A percentile compares a stretch with the other conserved stretches of the same genome.
These are phyloP conservation scores for Westerdykella aurantiaca DNA, from an alignment of 2,329 filamentous ascomycete genomes.

Conservation along the genomic window DNA sequence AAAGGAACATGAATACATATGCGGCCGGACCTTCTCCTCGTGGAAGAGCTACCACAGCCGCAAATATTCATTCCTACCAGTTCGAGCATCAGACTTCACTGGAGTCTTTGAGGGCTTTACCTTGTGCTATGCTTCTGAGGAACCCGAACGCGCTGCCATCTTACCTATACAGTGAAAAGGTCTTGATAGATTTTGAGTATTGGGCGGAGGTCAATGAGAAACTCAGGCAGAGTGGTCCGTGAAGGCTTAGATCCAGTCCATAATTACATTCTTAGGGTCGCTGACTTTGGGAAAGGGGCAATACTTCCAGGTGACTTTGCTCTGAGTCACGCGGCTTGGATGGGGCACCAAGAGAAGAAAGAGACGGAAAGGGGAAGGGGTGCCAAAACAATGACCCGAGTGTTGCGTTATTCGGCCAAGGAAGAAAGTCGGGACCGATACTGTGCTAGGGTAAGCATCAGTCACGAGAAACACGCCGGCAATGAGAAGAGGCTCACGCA, in stretches of 20 bases:
- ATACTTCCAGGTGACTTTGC: constrained; percentile 1
- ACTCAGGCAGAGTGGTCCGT: constrained; percentile 3
- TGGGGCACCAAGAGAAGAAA: neutral
- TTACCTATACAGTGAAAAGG: too few species aligned
- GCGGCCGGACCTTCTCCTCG: too few species aligned
- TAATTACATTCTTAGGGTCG: neutral
- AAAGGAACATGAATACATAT: too few species aligned
- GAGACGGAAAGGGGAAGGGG: too few species aligned
- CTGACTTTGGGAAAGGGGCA: constrained; percentile 2
- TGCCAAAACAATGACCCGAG: neutral
- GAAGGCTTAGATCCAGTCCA: neutral
- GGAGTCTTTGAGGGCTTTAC: too few species aligned
- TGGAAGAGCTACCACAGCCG: too few species aligned
- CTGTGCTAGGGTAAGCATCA: constrained; percentile 1
- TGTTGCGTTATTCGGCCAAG: neutral
- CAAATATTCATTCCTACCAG: too few species aligned
- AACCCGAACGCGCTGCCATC: too few species aligned
- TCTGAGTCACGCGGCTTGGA: neutral
- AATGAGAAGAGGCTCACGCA: neutral
- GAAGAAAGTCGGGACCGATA: neutral
- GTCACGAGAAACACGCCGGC: constrained; percentile 4
- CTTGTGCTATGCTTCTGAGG: too few species aligned
- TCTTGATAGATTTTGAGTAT: constrained; percentile 7
- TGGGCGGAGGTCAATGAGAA: constrained; percentile 4
- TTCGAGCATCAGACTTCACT: too few species aligned